Conservation (phyloP, 805 yeast species). For the Wickerhamomyces silvicola region DNA sequence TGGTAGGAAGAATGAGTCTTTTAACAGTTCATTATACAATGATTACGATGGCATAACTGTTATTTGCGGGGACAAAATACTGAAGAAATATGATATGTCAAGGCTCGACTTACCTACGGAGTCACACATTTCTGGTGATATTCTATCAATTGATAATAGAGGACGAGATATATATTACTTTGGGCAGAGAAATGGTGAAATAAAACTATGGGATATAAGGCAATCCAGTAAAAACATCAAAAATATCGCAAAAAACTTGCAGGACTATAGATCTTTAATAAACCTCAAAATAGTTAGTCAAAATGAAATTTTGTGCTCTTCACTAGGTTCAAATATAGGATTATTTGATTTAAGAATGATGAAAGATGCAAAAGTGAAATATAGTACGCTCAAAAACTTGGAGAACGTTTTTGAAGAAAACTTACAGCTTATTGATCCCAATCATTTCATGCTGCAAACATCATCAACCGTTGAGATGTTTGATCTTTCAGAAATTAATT, state of each 20-base stretch:
- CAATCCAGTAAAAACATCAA: not conserved
- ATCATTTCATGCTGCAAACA: constrained; percentile 5
- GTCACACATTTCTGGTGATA: constrained; percentile 9
- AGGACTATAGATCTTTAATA: constrained; percentile 8
- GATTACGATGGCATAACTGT: not conserved
- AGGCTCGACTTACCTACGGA: constrained; percentile 1
- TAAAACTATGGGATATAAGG: constrained; percentile 15
- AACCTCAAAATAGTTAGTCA: constrained; percentile 2
- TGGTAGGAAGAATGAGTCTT: constrained; percentile 3
- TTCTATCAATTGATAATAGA: constrained; percentile 9
- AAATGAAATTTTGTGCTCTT: constrained; percentile 4
- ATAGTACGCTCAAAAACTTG: constrained; percentile 4
- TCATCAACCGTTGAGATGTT: constrained; percentile 8
- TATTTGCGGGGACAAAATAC: constrained; percentile 5
- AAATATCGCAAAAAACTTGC: not conserved
- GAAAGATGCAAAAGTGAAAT: not conserved
- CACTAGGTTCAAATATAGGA: constrained; percentile 4
- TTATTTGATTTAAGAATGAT: constrained; percentile 10
- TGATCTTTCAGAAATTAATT: not conserved
- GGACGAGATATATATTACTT: constrained; percentile 3
- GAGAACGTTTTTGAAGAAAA: constrained; percentile 8
- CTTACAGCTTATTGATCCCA: constrained; percentile 1
- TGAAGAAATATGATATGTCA: not conserved
- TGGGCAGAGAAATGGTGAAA: constrained; percentile 16
- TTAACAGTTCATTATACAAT: constrained; percentile 10